Base-by-base conservation (phyloP, 2,329 filamentous ascomycete species). In the Didymella pomorum region DNA sequence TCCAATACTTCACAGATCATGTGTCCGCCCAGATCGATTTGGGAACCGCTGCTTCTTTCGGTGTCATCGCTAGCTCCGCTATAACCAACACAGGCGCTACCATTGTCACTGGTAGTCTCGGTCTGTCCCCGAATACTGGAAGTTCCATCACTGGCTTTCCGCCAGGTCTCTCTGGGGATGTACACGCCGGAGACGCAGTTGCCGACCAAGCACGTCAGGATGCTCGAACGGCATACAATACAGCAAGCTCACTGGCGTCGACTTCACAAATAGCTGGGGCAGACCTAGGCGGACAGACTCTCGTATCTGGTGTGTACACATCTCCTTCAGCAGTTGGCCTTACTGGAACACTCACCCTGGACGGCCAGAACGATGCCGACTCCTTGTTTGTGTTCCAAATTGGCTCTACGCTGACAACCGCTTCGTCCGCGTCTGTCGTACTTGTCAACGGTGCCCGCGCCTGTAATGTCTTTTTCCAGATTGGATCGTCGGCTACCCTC, bases 331-430 rank as follows among this genome's bases (percentile, higher is more conserved):
- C 55, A 10, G 47, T 52, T 1, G 20, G 33, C n/a, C 35, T 64
- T 16, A 61, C 61, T 10, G 61, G 61, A 14, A 35, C 49, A 45
- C 58, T 61, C 20, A 55, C 52, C 3, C 52, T 64, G 5, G 55
- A 64, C 43, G 61, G 44, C 5, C 44, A 60, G 31, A 61, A 56
- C 35, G 21, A 61, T 35, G 44, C 58, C 16, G 33, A 64, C 23
- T 33, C 61, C 8, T 41, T 45, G 14, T 61, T 64, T 21, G 48
- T 64, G 16, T 61, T 64, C 35, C 58, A 64, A 29, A 61, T 64
- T 16, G 58, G 58, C 3, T 52, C 48, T 2, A 61, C 58, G 2
- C 58, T 61, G 20, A 59, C 52, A 9, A 61, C 61, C 2, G 58
- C 58, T 23, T 33, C 52, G 10, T 21, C 48, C 14, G 43, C 61